Evolutionary conservation across 257 asterid genomes (phyloP).

Genomic region (Solanum bulbocastanum): DNA sequence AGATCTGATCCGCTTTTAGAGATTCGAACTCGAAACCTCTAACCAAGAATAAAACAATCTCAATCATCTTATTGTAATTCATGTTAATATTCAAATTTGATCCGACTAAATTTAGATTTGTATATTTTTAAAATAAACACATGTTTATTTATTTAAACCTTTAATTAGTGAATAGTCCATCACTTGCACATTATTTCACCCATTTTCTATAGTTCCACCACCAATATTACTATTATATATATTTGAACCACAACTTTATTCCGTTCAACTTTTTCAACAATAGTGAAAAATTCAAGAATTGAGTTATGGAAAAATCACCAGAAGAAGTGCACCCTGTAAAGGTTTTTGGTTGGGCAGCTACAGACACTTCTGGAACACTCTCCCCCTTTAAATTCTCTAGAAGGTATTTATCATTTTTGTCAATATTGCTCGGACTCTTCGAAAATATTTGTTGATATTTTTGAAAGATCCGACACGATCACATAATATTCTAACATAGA

Average conservation of each 20-base stretch:
- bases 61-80: background rate
- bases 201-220: background rate
- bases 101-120: too few species aligned
- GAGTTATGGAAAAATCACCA: background rate
- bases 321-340: conserved; percentile 6
- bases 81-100: too few species aligned
- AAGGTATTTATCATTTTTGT: conserved; percentile 9
- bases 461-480: background rate
- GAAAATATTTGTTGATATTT: background rate
- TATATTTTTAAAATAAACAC: too few species aligned
- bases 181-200: background rate
- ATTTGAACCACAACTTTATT: background rate
- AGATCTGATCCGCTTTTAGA: too few species aligned
- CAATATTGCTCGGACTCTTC: background rate
- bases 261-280: background rate
- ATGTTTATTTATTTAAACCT: too few species aligned
- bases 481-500: too few species aligned
- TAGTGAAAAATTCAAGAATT: background rate
- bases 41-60: too few species aligned
- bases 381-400: conserved; percentile 36
- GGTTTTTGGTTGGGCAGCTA: conserved; percentile 45
- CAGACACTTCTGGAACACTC: conserved; percentile 30
- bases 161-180: background rate
- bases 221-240: background rate
- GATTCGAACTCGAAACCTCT: rapidly evolving